A percentile compares a stretch with the other conserved stretches of the same genome.
Evolutionary conservation across 2,329 filamentous ascomycete species (phyloP).

Genomic region (Aspergillus sp.): DNA sequence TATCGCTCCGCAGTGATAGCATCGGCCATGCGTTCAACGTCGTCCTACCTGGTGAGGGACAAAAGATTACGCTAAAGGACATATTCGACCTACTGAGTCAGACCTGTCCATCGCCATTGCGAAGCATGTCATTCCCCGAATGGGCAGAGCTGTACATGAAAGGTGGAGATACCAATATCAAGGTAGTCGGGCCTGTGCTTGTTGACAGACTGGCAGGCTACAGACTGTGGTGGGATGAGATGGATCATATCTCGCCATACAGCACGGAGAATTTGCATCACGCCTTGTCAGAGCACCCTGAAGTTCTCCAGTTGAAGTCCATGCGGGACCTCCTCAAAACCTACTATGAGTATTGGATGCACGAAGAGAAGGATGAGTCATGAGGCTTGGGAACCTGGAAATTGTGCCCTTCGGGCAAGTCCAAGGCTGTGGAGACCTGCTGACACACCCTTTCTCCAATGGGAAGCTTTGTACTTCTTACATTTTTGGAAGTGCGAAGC

Average conservation of each 20-base stretch:
- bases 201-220: neutral
- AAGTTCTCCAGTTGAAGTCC: slow-evolving; percentile 1
- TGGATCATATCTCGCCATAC: slow-evolving; percentile 2
- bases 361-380: neutral
- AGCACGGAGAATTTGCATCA: slow-evolving; percentile 6
- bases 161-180: neutral
- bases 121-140: neutral
- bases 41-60: slow-evolving; percentile 10
- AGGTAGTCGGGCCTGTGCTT: neutral
- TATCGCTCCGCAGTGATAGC: slow-evolving; percentile 6
- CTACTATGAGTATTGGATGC: slow-evolving; percentile 6
- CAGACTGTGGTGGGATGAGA: slow-evolving; percentile 5
- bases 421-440: too few relatives aligned
- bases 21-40: slow-evolving; percentile 20
- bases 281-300: slow-evolving; percentile 4
- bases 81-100: slow-evolving; percentile 4
- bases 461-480: too few relatives aligned
- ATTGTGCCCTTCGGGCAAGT: too few relatives aligned
- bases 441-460: too few relatives aligned
- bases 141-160: slow-evolving; percentile 1
- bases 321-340: slow-evolving; percentile 5
- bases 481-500: too few relatives aligned
- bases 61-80: neutral
- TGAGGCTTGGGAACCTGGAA: neutral
- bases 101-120: neutral